phyloP scores from a whole-genome alignment of 148 eudicot species.

The Dysphania ambrosioides region DNA sequence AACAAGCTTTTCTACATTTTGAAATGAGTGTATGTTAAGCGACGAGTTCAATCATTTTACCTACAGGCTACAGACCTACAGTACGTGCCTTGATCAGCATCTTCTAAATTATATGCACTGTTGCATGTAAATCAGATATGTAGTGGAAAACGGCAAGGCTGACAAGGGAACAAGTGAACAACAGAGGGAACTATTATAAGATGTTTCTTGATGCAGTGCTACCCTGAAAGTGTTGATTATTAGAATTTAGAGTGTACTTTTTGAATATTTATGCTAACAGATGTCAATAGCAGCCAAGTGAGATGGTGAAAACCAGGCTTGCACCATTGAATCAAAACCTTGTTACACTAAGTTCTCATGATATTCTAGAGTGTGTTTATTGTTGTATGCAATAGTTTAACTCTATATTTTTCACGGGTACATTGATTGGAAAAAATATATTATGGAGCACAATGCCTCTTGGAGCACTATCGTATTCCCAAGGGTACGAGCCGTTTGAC shows the following conservation, averaged over 20 bases:
- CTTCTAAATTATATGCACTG: background rate
- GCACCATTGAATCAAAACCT: constrained; percentile 12
- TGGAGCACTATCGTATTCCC: background rate
- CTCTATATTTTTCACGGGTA: background rate
- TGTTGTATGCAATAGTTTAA: background rate
- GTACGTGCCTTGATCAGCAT: background rate
- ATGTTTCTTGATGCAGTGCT: background rate
- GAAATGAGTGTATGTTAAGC: constrained; percentile 18
- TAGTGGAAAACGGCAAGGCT: too few species aligned
- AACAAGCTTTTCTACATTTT: constrained; percentile 9
- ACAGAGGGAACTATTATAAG: background rate
- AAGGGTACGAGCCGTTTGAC: too few species aligned
- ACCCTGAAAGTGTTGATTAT: background rate
- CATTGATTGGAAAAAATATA: background rate
- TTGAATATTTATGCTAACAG: constrained; percentile 1
- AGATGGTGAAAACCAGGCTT: background rate
- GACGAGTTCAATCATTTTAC: constrained; percentile 23
- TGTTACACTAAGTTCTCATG: background rate
- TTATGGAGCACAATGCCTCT: background rate
- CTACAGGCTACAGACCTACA: too few species aligned
- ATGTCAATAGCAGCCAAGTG: background rate
- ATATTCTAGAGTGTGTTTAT: background rate
- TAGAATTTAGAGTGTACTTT: background rate
- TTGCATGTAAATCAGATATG: too few species aligned
- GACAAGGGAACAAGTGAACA: too few species aligned